Conservation (phyloP, 768 basidiomycete species). For the Pulveroboletus sp. region DNA sequence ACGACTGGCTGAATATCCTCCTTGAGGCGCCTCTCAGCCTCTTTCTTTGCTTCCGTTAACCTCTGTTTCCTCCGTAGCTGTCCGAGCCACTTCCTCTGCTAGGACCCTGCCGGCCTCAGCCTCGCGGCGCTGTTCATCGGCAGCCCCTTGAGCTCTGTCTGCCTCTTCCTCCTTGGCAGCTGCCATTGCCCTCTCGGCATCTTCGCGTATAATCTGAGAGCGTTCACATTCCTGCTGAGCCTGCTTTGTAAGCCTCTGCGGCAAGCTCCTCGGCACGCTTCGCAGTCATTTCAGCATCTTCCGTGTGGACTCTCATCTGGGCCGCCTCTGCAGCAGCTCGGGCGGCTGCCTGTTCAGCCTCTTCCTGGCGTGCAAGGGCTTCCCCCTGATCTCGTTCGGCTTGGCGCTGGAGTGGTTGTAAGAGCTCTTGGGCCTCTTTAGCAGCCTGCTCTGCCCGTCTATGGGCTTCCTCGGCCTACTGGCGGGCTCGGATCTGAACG, state of each 20-base stretch:
- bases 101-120: not conserved
- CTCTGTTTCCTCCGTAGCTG: conserved; percentile 13
- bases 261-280: not conserved
- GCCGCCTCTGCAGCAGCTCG: conserved; percentile 1
- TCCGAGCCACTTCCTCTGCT: conserved; percentile 6
- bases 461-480: conserved; percentile 3
- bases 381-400: conserved; percentile 6
- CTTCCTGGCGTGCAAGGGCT: conserved; percentile 3
- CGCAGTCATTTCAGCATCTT: not conserved
- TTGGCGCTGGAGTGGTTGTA: not conserved
- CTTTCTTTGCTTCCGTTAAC: conserved; percentile 6
- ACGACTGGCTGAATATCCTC: conserved; percentile 27
- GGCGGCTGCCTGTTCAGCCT: not conserved
- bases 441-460: conserved; percentile 2
- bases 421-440: conserved; percentile 1
- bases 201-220: not conserved
- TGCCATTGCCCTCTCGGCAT: not conserved
- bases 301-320: not conserved
- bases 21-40: conserved; percentile 17
- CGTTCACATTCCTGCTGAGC: not conserved
- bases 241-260: not conserved
- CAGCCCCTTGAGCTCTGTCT: not conserved
- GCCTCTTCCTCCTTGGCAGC: not conserved
- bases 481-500: conserved; percentile 1
- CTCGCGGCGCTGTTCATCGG: not conserved